phyloP scores from a whole-genome alignment of 2,329 filamentous ascomycete genomes.

The Emmonsia crescens region DNA sequence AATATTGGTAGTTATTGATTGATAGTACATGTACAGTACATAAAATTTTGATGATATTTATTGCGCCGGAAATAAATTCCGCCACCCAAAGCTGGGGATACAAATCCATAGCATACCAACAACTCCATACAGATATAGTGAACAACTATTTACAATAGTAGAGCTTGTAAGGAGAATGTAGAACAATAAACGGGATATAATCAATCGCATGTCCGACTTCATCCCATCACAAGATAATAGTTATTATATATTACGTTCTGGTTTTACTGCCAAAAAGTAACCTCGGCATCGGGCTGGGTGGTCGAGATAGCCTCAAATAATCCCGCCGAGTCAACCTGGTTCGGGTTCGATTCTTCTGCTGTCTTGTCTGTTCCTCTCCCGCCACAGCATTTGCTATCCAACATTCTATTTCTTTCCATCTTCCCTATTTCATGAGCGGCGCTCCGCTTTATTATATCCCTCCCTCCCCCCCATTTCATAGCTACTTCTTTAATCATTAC shows the following conservation, averaged over 20 bases:
- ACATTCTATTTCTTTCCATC: not conserved
- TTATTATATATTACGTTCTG: too few species aligned
- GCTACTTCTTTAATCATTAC: too few species aligned
- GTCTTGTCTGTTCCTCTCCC: not conserved
- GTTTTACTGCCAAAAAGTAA: not conserved
- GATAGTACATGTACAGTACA: too few species aligned
- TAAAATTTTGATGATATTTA: not conserved
- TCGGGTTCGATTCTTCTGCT: too few species aligned
- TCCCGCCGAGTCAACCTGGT: not conserved
- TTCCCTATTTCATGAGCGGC: not conserved
- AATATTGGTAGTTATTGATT: not conserved
- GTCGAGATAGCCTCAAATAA: conserved; percentile 14
- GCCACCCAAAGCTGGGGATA: not conserved
- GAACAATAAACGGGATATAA: too few species aligned
- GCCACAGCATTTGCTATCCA: not conserved
- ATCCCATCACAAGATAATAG: not conserved
- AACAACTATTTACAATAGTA: not conserved
- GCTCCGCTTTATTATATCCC: not conserved
- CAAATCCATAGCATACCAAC: not conserved
- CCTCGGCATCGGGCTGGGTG: conserved; percentile 10
- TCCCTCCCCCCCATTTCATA: too few species aligned
- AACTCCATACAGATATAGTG: too few species aligned
- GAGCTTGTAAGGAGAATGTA: not conserved
- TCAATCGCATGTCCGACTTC: not conserved
- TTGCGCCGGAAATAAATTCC: not conserved